Percentiles rank a stretch among this genome's conserved stretches.
These are phyloP conservation scores for Knoxia roxburghii DNA, from an alignment of 257 asterid genomes.

Conservation along the genomic window DNA sequence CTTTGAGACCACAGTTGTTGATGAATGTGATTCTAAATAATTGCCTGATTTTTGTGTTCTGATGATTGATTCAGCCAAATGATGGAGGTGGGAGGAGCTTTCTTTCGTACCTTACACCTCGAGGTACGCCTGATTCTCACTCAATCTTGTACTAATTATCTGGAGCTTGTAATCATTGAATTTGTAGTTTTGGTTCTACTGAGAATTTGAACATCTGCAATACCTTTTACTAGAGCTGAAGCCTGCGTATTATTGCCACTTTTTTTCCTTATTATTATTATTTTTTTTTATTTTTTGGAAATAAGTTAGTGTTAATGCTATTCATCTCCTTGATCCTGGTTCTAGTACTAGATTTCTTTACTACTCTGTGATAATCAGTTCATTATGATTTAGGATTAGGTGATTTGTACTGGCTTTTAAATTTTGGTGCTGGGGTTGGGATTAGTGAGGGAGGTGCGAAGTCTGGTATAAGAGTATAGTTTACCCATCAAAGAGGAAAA, in stretches of 20 bases:
- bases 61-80: conserved; percentile 37
- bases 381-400: too few relatives aligned
- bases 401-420: too few relatives aligned
- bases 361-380: too few relatives aligned
- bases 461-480: too few relatives aligned
- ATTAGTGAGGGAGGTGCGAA: too few relatives aligned
- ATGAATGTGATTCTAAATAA: not conserved
- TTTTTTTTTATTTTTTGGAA: not conserved
- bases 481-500: too few relatives aligned
- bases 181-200: not conserved
- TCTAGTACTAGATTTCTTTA: too few relatives aligned
- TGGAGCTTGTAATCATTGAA: conserved; percentile 2
- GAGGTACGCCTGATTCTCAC: conserved; percentile 46
- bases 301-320: not conserved
- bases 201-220: not conserved
- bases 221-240: not conserved
- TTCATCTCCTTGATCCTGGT: not conserved
- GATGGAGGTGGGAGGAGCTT: conserved; percentile 49
- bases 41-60: conserved; percentile 2
- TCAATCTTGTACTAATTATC: not conserved
- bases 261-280: too few relatives aligned
- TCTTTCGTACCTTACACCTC: conserved; percentile 55
- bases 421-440: too few relatives aligned
- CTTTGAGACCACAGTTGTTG: not conserved
- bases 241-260: not conserved